Evolutionary conservation across 768 basidiomycete genomes (phyloP).

Genomic region (Clavulina sp.): DNA sequence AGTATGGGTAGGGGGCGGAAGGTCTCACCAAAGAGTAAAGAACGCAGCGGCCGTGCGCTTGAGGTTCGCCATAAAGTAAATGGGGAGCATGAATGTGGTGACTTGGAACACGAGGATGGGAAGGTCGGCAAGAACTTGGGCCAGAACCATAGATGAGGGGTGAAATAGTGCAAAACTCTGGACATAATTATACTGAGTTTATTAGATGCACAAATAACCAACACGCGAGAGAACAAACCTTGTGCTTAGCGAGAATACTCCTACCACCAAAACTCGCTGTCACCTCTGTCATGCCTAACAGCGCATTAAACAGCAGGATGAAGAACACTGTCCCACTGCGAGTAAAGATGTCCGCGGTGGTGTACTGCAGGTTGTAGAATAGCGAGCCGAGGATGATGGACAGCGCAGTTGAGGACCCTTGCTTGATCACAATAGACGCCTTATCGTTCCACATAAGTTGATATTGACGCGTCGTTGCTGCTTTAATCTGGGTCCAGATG

Average conservation of each 20-base stretch:
- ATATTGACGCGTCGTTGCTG: not conserved
- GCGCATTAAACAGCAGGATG: conserved; percentile 21
- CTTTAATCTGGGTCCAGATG: not conserved
- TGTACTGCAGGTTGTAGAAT: conserved; percentile 24
- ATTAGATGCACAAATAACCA: not conserved
- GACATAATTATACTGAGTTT: not conserved
- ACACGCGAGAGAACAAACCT: not conserved
- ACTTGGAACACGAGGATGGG: conserved; percentile 20
- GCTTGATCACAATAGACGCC: not conserved
- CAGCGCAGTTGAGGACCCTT: not conserved
- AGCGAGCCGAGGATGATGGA: conserved; percentile 13
- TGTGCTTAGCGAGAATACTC: conserved; percentile 26
- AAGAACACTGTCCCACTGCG: conserved; percentile 26
- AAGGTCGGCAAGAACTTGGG: conserved; percentile 21
- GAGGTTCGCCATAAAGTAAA: conserved; percentile 18
- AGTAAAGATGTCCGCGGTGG: conserved; percentile 25
- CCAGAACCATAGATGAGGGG: conserved; percentile 21
- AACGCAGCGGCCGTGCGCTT: not conserved
- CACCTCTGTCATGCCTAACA: conserved; percentile 14
- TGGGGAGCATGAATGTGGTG: conserved; percentile 19
- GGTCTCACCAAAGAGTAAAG: no score
- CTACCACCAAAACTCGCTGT: conserved; percentile 24
- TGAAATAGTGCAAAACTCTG: conserved; percentile 24
- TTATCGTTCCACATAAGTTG: not conserved
- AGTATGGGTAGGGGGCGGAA: no score